Base-by-base conservation (phyloP, 257 asterid species). In the Petunia axillaris region DNA sequence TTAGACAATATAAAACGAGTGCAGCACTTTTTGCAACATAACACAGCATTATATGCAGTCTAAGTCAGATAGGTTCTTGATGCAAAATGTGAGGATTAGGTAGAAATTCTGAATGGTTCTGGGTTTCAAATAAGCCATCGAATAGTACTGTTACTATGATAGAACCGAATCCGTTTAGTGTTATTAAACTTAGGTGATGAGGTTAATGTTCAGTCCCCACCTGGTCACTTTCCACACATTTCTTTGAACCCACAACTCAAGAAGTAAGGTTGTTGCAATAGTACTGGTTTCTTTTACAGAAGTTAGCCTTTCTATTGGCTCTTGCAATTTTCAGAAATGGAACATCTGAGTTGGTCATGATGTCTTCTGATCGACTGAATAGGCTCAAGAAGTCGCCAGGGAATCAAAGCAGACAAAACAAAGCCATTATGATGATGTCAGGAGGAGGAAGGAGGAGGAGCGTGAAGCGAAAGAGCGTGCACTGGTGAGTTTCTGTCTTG, bases 381-480 rank as follows among this genome's bases (percentile, higher is more conserved):
- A 96, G 99, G 97, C 98, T 82, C 97, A 93, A 44, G 97, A 94
- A 64, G 90, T 88, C 83, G 43, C 94, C 48, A 91, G 91, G 59
- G 98, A 91, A 6, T 88, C 98, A 40, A 91, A 96, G 88, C 86
- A 84, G 58, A 88, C 92, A 79, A 96, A 96, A 84, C 97, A 92
- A 89, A 98, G 93, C 76, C 94, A 75, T 35, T 96, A 96, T 84
- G 99, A 92, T 5, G 98, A 94, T 85, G 89, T 86, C 91, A 94
- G 99, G 85, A 96, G 97, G 90, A 92, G 85, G 84, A 94, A 91
- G 88, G 99, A 96, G 70, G 98, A 96, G 85, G 98, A 96, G 87
- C 95, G 95, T n/a, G 99, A 96, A 84, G 99, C 98, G 81, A 86
- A 79, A 10, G 99, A 96, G 86, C 91, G 87, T 57, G 89, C 57